A percentile compares a stretch with the other conserved stretches of the same genome.
Evolutionary conservation across 2,329 filamentous ascomycete genomes (phyloP).

Genomic region (Zymoseptoria brevis): DNA sequence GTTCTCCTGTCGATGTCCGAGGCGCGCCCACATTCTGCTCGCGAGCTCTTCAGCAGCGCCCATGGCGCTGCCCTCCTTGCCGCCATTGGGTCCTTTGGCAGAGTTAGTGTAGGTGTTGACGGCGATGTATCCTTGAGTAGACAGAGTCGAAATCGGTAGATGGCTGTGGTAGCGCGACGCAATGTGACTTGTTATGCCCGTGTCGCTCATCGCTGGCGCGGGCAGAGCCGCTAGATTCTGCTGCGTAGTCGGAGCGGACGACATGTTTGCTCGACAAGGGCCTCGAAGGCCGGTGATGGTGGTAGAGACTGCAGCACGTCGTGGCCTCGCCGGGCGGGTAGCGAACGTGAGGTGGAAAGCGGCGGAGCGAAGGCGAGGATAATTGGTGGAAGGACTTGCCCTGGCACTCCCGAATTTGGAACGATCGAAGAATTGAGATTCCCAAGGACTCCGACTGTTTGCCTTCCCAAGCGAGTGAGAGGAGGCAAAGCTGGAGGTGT

Average conservation of each 20-base stretch:
- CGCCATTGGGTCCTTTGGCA: slow-evolving; percentile 79
- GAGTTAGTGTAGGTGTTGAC: slow-evolving; percentile 93
- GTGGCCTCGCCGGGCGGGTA: slow-evolving; percentile 10
- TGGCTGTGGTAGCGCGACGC: slow-evolving; percentile 88
- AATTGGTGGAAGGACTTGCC: not conserved
- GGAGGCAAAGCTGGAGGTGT: not conserved
- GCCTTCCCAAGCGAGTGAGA: not conserved
- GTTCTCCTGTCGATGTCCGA: slow-evolving; percentile 85
- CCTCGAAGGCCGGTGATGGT: slow-evolving; percentile 17
- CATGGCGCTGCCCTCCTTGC: slow-evolving; percentile 84
- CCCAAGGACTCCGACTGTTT: not conserved
- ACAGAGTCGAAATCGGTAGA: slow-evolving; percentile 77
- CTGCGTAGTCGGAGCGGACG: slow-evolving; percentile 58
- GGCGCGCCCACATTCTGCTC: slow-evolving; percentile 70
- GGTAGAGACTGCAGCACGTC: slow-evolving; percentile 8
- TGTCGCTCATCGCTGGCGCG: slow-evolving; percentile 67
- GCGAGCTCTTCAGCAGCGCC: slow-evolving; percentile 89
- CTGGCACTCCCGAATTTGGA: not conserved
- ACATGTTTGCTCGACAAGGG: slow-evolving; percentile 22
- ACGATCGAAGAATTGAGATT: not conserved
- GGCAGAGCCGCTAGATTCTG: slow-evolving; percentile 82
- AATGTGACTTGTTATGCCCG: slow-evolving; percentile 64
- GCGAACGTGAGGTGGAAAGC: not conserved
- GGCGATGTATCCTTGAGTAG: slow-evolving; percentile 82
- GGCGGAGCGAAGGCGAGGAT: not conserved